Base-by-base conservation (phyloP, 805 yeast genomes). In the Barnettozyma populi region DNA sequence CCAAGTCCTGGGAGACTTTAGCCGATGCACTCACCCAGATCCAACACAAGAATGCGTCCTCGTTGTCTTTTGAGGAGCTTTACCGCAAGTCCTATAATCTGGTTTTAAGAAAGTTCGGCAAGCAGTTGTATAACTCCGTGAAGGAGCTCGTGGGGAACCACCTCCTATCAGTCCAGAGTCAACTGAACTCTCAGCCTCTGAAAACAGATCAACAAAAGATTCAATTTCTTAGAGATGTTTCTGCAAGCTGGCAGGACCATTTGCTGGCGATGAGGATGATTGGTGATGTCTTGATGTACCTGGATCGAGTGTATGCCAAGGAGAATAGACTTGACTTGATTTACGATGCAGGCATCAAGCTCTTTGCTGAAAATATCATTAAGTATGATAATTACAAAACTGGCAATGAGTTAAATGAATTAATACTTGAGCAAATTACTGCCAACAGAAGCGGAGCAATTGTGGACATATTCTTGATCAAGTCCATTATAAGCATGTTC, bases 271-370 rank as follows among this genome's bases (percentile, higher is more conserved):
- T 87, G 83, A 74, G 86, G 52, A 79, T 87, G 75, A 77, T 88
- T 39, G 78, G 90, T 56, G 96, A 90, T 63, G 86, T 90, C 3
- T 68, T 88, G 61, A 83, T 90, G 86, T 90, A 90, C 59, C 65
- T 90, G 60, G 95, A 90, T 60, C 75, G 95, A 39, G 96, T 87
- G 0, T 89, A 86, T 56, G 86, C 90, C 24, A 82, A 79, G 54
- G 90, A 84, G 53, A 70, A 73, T 47, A 82, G 78, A 55, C 67
- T 79, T 44, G 79, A 85, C 4, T 68, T 82, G 48, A 73, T 84
- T 2, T 84, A 82, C 59, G 96, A 90, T 59, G 72, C 82, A 42
- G 95, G 96, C 0, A 70, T 89, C 21, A 75, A 74, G 29, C 63
- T 82, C 8, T 90, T 88, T 62, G 76, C 84, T 50, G 82, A 79